Conservation (phyloP, 164 flowering plant genomes). For the Dillenia suffruticosa region DNA sequence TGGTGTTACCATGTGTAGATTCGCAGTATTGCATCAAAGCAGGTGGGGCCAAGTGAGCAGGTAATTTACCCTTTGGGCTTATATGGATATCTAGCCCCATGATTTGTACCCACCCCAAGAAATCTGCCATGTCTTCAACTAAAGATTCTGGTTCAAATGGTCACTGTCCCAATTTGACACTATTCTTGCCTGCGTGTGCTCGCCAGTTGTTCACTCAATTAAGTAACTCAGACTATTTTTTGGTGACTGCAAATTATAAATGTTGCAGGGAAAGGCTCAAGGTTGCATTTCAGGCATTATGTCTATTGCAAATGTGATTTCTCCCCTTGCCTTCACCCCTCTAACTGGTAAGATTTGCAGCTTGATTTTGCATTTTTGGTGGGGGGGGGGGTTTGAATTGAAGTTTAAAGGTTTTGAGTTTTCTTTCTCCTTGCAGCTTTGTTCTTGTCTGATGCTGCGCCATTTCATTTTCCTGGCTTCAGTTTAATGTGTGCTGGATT, state of each 20-base stretch:
- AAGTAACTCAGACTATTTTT: too few species aligned
- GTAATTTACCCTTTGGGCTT: slow-evolving; percentile 22
- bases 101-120: too few species aligned
- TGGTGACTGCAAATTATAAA: too few species aligned
- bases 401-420: slow-evolving; percentile 6
- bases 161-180: too few species aligned
- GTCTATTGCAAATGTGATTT: slow-evolving; percentile 64
- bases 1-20: slow-evolving; percentile 33
- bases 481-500: slow-evolving; percentile 52
- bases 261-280: slow-evolving; percentile 79
- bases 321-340: slow-evolving; percentile 82
- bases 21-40: slow-evolving; percentile 81
- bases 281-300: slow-evolving; percentile 86
- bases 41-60: slow-evolving; percentile 84
- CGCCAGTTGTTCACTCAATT: too few species aligned
- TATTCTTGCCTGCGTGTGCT: too few species aligned
- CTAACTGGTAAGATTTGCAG: slow-evolving; percentile 50
- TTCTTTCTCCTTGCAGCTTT: slow-evolving; percentile 26
- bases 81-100: too few species aligned
- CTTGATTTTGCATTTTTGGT: too few species aligned
- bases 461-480: slow-evolving; percentile 53
- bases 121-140: too few species aligned
- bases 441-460: slow-evolving; percentile 45
- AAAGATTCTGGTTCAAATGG: too few species aligned
- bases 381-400: not conserved